A percentile compares a stretch with the other conserved stretches of the same genome.
Conservation (phyloP, 768 basidiomycete genomes). For the Pleurotus giganteus region DNA sequence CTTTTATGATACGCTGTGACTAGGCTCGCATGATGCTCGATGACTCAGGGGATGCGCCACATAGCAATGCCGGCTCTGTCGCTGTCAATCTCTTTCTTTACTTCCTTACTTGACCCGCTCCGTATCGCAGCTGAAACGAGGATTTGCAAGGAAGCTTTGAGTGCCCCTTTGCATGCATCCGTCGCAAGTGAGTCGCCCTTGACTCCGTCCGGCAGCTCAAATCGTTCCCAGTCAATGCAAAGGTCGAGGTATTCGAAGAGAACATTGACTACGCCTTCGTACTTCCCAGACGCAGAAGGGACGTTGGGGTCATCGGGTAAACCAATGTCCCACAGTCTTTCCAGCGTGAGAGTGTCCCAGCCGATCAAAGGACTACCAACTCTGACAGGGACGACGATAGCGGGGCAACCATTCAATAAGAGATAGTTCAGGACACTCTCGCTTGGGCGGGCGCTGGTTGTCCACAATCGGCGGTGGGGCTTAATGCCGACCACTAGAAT, state of each 20-base stretch:
- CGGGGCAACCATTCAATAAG: slow-evolving; percentile 59
- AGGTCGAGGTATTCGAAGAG: slow-evolving; percentile 59
- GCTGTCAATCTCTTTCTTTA: slow-evolving; percentile 52
- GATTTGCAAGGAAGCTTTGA: slow-evolving; percentile 47
- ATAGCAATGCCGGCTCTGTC: slow-evolving; percentile 62
- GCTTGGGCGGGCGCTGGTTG: slow-evolving; percentile 53
- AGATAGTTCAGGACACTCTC: slow-evolving; percentile 66
- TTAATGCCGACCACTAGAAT: slow-evolving; percentile 56
- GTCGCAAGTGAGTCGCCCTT: slow-evolving; percentile 14
- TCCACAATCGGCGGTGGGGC: slow-evolving; percentile 61
- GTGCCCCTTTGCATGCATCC: slow-evolving; percentile 30
- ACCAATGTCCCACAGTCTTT: slow-evolving; percentile 52
- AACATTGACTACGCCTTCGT: slow-evolving; percentile 53
- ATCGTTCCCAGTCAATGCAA: slow-evolving; percentile 61
- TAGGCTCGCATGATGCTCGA: too few relatives aligned
- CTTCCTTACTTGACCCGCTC: slow-evolving; percentile 50
- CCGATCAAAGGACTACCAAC: slow-evolving; percentile 59
- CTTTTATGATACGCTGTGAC: background rate
- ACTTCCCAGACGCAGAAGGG: slow-evolving; percentile 33
- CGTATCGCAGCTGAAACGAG: slow-evolving; percentile 55
- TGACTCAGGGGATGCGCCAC: slow-evolving; percentile 56
- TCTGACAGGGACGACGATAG: slow-evolving; percentile 58
- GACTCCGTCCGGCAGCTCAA: slow-evolving; percentile 28
- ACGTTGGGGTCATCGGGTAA: slow-evolving; percentile 35
- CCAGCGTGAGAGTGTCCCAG: slow-evolving; percentile 62